A percentile compares a stretch with the other conserved stretches of the same genome.
These are phyloP conservation scores for Debaryomyces coudertii DNA, from an alignment of 1,139 yeast species.

Conservation along the genomic window DNA sequence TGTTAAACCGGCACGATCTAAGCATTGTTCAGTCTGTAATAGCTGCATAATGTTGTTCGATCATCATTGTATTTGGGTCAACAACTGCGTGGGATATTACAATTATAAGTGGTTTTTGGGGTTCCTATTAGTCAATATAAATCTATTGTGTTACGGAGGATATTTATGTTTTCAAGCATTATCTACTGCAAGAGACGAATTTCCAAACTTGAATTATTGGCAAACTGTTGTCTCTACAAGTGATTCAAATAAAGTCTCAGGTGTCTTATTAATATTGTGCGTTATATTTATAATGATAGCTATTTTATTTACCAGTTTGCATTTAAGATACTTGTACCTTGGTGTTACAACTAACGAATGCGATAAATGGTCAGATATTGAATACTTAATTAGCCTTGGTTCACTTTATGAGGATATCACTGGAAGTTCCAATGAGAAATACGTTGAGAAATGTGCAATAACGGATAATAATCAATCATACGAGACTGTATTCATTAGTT, in stretches of 20 bases:
- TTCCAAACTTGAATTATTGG: conserved; percentile 25
- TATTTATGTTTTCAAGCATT: conserved; percentile 40
- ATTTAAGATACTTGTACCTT: conserved; percentile 61
- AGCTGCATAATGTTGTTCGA: conserved; percentile 71
- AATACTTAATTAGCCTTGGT: conserved; percentile 53
- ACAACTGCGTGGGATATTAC: conserved; percentile 82
- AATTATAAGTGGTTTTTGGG: conserved; percentile 73
- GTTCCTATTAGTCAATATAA: conserved; percentile 59
- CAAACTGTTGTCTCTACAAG: conserved; percentile 30
- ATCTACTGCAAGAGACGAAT: conserved; percentile 14
- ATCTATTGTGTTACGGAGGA: conserved; percentile 66
- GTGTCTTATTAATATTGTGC: conserved; percentile 57
- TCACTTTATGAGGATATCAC: conserved; percentile 27
- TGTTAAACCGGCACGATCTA: conserved; percentile 84
- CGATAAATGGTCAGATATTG: conserved; percentile 79
- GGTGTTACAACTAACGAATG: conserved; percentile 95
- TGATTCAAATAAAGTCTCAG: conserved; percentile 48
- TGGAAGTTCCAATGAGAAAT: conserved; percentile 16
- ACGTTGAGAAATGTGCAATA: conserved; percentile 19
- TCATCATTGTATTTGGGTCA: conserved; percentile 96
- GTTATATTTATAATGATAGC: conserved; percentile 56
- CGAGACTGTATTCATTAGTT: conserved; percentile 30
- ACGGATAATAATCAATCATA: conserved; percentile 8
- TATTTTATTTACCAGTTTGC: conserved; percentile 60
- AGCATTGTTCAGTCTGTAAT: conserved; percentile 80